Evolutionary conservation across 164 flowering plant genomes (phyloP).

Genomic region (Pachysandra terminalis): DNA sequence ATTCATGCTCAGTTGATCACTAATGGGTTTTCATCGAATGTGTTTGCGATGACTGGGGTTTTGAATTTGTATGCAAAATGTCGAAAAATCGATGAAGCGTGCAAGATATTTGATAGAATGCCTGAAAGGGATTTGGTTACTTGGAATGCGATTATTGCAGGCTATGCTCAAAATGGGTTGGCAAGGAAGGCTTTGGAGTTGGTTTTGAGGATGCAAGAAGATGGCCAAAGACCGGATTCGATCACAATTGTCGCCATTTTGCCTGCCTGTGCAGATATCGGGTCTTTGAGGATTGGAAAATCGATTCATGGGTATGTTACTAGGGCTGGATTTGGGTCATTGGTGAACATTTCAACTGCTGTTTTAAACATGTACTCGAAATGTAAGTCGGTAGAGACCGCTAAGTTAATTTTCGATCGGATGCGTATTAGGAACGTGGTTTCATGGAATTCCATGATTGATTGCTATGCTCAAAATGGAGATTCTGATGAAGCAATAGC

Average conservation of each 20-base stretch:
- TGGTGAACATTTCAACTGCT: conserved; percentile 49
- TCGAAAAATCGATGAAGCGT: conserved; percentile 66
- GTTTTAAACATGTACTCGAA: conserved; percentile 61
- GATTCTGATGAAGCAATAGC: conserved; percentile 41
- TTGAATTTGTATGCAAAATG: too few relatives aligned
- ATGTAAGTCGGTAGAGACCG: conserved; percentile 41
- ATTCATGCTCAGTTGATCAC: conserved; percentile 49
- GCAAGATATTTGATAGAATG: conserved; percentile 67
- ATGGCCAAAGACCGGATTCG: conserved; percentile 39
- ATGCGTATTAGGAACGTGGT: conserved; percentile 48
- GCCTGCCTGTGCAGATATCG: conserved; percentile 47
- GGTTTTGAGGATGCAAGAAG: conserved; percentile 58
- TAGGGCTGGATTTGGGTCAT: conserved; percentile 38
- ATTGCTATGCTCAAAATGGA: conserved; percentile 53
- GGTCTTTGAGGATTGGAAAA: conserved; percentile 40
- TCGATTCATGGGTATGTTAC: conserved; percentile 54
- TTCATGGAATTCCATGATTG: conserved; percentile 68
- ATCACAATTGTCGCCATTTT: conserved; percentile 47
- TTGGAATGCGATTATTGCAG: conserved; percentile 62
- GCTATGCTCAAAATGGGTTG: conserved; percentile 55
- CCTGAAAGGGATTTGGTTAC: conserved; percentile 55
- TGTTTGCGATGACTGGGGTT: conserved; percentile 54
- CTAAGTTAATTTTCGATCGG: conserved; percentile 42
- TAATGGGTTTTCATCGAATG: conserved; percentile 35
- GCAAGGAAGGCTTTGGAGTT: conserved; percentile 39